phyloP scores from a whole-genome alignment of 257 asterid genomes.

The Haberlea rhodopensis region DNA sequence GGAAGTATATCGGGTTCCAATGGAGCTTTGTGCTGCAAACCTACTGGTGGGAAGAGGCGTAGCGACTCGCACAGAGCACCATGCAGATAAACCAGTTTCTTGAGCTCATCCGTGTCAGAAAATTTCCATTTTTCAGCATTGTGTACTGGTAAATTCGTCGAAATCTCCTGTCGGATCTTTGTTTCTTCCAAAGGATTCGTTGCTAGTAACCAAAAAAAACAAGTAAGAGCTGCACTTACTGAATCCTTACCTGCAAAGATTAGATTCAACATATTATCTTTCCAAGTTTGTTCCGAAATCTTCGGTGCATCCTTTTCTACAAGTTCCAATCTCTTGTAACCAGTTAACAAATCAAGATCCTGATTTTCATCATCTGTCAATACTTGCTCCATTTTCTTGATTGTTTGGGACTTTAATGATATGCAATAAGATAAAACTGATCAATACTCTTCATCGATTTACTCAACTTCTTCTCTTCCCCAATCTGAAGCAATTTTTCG shows the following conservation, averaged over 20 bases:
- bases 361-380: neutral
- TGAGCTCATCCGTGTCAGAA: neutral
- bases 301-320: neutral
- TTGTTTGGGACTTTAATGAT: neutral
- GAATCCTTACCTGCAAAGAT: neutral
- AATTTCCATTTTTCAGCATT: neutral
- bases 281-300: neutral
- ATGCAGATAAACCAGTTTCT: neutral
- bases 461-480: conserved; percentile 14
- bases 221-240: neutral
- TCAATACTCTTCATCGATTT: neutral
- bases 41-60: neutral
- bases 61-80: neutral
- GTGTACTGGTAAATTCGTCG: neutral
- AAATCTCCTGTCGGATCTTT: neutral
- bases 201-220: neutral
- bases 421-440: neutral
- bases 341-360: conserved; percentile 3
- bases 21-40: neutral
- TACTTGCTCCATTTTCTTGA: neutral
- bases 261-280: no score
- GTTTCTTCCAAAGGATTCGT: neutral
- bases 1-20: neutral
- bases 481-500: conserved; percentile 20
- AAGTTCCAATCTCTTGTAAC: neutral